phyloP scores from a whole-genome alignment of 192 early-diverging fungal species.

The Entomortierella chlamydospora region DNA sequence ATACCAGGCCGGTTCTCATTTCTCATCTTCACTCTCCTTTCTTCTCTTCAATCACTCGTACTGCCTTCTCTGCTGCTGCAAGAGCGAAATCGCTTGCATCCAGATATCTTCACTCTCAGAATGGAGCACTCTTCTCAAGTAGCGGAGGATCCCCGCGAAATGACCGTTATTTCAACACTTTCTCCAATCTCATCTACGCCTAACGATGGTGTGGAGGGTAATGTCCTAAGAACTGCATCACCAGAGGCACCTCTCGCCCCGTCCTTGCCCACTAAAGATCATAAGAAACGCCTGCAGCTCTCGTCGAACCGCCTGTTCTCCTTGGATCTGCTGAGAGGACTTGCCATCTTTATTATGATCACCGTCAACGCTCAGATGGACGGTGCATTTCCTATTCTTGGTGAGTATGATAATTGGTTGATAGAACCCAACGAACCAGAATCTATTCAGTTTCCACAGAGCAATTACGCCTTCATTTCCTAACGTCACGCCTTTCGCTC shows the following conservation, averaged over 20 bases:
- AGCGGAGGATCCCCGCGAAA: not conserved
- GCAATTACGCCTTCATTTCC: not conserved
- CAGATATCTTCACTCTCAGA: not conserved
- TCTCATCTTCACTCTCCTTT: not conserved
- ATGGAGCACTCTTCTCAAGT: constrained; percentile 1
- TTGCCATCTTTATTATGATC: constrained; percentile 64
- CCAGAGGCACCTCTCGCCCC: not conserved
- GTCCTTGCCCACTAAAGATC: not conserved
- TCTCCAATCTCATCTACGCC: constrained; percentile 5
- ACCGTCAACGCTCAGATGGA: constrained; percentile 61
- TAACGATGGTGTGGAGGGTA: not conserved
- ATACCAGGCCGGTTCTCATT: not conserved
- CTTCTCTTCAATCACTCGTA: not conserved
- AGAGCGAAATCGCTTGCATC: not conserved
- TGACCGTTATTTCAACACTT: not conserved
- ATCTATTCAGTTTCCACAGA: not conserved
- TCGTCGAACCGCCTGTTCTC: constrained; percentile 54
- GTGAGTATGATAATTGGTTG: constrained; percentile 5
- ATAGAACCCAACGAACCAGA: no score
- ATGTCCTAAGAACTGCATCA: not conserved
- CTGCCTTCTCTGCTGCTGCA: no score
- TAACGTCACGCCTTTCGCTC: not conserved
- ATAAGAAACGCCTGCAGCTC: constrained; percentile 11
- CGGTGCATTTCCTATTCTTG: constrained; percentile 21
- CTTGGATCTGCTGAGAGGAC: constrained; percentile 61